Percentiles rank a stretch among this genome's conserved stretches.
Conservation (phyloP, 805 yeast genomes). For the Wickerhamiella vanderwaltii region DNA sequence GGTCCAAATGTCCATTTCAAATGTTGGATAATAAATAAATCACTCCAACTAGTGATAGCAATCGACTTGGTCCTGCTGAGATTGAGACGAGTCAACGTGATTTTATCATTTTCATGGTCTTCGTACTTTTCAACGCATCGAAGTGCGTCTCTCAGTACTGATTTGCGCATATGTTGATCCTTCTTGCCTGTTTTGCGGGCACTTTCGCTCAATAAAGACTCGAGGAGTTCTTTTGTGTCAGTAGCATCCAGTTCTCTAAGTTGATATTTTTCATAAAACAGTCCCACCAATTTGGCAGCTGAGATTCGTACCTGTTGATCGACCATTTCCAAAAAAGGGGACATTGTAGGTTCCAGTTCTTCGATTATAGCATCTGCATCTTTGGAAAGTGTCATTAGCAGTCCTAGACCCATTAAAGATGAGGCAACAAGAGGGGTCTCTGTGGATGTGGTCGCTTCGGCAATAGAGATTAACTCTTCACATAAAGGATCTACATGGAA, state of each 20-base stretch:
- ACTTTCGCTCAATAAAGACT: slow-evolving; percentile 36
- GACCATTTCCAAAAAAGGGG: slow-evolving; percentile 33
- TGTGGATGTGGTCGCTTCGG: slow-evolving; percentile 20
- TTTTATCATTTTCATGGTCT: background rate
- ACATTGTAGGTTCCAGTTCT: slow-evolving; percentile 32
- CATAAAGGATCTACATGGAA: slow-evolving; percentile 24
- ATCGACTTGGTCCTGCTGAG: slow-evolving; percentile 22
- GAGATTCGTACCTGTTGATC: slow-evolving; percentile 42
- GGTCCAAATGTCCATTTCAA: slow-evolving; percentile 29
- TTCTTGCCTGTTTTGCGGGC: slow-evolving; percentile 48
- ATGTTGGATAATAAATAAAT: slow-evolving; percentile 26
- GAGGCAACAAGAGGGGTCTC: slow-evolving; percentile 21
- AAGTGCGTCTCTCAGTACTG: slow-evolving; percentile 14
- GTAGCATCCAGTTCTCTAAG: slow-evolving; percentile 33
- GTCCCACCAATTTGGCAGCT: slow-evolving; percentile 43
- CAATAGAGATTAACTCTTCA: slow-evolving; percentile 21
- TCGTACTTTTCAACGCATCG: slow-evolving; percentile 6
- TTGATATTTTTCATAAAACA: slow-evolving; percentile 39
- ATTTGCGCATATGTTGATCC: slow-evolving; percentile 47
- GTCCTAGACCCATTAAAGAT: slow-evolving; percentile 23
- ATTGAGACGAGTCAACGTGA: slow-evolving; percentile 21
- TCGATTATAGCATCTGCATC: slow-evolving; percentile 23
- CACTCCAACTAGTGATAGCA: slow-evolving; percentile 26
- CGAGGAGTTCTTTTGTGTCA: slow-evolving; percentile 31
- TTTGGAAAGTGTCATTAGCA: slow-evolving; percentile 23